These are phyloP conservation scores for Penicillium paradoxum DNA, from an alignment of 495 filamentous ascomycete genomes.

Conservation along the genomic window DNA sequence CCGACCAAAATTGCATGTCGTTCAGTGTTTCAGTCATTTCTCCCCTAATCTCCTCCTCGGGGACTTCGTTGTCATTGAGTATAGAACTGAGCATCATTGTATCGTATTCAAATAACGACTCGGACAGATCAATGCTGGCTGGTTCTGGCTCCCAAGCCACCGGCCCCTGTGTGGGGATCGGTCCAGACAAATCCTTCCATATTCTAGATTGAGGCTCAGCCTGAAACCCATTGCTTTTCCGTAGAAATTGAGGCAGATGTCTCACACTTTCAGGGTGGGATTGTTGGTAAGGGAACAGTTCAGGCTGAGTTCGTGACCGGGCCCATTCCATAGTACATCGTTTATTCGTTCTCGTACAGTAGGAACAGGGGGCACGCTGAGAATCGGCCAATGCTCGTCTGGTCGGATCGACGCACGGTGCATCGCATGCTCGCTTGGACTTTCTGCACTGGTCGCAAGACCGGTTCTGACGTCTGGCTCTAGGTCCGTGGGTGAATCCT, in stretches of 20 bases:
- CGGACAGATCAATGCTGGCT: background rate
- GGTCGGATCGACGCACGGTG: background rate
- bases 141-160: background rate
- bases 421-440: constrained; percentile 9
- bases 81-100: background rate
- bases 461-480: constrained; percentile 16
- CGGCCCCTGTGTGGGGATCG: background rate
- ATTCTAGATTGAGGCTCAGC: background rate
- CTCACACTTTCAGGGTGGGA: background rate
- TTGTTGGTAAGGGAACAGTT: background rate
- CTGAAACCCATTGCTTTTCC: background rate
- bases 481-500: background rate
- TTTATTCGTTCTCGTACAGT: constrained; percentile 30
- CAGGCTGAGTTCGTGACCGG: constrained; percentile 8
- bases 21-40: background rate
- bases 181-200: background rate
- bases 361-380: constrained; percentile 16
- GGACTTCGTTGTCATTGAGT: background rate
- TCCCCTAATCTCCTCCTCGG: background rate
- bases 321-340: constrained; percentile 28
- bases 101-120: background rate
- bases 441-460: constrained; percentile 13
- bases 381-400: background rate
- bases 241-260: background rate
- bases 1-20: background rate